phyloP scores from a whole-genome alignment of 305 asterid genomes.

The Fraxinus baroniana region DNA sequence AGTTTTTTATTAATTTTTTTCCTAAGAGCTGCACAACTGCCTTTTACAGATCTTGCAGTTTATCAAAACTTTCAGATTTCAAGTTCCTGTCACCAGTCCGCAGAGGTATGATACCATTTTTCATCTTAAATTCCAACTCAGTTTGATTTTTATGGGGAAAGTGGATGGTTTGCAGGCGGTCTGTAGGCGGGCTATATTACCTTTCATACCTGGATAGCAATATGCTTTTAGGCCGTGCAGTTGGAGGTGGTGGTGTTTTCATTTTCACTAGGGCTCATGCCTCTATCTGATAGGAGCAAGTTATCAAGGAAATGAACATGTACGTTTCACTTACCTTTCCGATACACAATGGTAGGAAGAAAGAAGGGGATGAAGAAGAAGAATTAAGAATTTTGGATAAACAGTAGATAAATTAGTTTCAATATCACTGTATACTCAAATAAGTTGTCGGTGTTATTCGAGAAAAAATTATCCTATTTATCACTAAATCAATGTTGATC shows the following conservation, averaged over 20 bases:
- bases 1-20: not conserved
- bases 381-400: not conserved
- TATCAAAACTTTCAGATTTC: constrained; percentile 67
- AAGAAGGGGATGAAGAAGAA: too few relatives aligned
- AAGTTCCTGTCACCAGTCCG: constrained; percentile 53
- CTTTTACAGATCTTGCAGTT: constrained; percentile 65
- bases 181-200: constrained; percentile 85
- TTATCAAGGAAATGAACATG: not conserved
- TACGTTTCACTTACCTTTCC: too few relatives aligned
- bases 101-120: constrained; percentile 40
- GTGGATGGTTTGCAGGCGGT: constrained; percentile 40
- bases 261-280: constrained; percentile 71
- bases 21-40: not conserved
- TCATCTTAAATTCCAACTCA: constrained; percentile 3
- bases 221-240: constrained; percentile 85
- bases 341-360: too few relatives aligned
- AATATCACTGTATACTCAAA: not conserved
- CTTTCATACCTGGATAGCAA: constrained; percentile 73
- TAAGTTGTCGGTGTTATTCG: not conserved
- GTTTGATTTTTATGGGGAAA: not conserved
- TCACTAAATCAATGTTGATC: not conserved
- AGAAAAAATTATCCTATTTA: not conserved
- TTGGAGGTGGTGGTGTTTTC: constrained; percentile 88
- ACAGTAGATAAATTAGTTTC: not conserved
- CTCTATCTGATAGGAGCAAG: constrained; percentile 23